phyloP scores from a whole-genome alignment of 768 basidiomycete genomes.

The Suillus decipiens region DNA sequence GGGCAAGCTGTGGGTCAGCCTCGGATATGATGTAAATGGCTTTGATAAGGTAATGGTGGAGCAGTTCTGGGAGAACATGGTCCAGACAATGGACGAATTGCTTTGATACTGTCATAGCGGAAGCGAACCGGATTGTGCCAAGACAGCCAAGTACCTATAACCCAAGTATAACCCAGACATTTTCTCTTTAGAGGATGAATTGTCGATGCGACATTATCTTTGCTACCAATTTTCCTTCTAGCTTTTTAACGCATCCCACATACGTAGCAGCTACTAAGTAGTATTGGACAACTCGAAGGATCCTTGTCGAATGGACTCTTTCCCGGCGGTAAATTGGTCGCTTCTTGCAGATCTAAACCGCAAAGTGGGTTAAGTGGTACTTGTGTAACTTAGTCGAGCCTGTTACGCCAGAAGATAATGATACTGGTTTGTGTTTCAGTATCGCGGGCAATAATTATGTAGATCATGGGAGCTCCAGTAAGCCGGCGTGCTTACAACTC shows the following conservation, averaged over 20 bases:
- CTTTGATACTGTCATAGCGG: slow-evolving; percentile 28
- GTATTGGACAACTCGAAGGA: neutral
- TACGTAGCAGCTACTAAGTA: no score
- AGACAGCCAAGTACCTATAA: neutral
- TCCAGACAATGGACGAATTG: slow-evolving; percentile 58
- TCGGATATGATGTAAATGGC: slow-evolving; percentile 80
- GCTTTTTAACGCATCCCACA: no score
- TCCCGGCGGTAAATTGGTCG: no score
- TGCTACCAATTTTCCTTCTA: neutral
- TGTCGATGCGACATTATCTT: neutral
- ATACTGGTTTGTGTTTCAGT: no score
- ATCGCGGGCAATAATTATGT: no score
- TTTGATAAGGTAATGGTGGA: slow-evolving; percentile 64
- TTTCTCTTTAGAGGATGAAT: neutral
- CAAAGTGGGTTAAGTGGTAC: no score
- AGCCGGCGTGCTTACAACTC: no score
- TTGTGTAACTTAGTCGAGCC: no score
- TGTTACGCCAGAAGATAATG: no score
- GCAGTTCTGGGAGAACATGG: slow-evolving; percentile 64
- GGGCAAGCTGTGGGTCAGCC: slow-evolving; percentile 74
- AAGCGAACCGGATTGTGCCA: neutral
- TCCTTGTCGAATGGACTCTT: neutral
- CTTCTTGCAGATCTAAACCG: no score
- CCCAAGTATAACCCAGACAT: neutral
- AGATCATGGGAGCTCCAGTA: no score